Base-by-base conservation (phyloP, 23 red algal genomes). In the Cyanidiococcus yangmingshanensis region DNA sequence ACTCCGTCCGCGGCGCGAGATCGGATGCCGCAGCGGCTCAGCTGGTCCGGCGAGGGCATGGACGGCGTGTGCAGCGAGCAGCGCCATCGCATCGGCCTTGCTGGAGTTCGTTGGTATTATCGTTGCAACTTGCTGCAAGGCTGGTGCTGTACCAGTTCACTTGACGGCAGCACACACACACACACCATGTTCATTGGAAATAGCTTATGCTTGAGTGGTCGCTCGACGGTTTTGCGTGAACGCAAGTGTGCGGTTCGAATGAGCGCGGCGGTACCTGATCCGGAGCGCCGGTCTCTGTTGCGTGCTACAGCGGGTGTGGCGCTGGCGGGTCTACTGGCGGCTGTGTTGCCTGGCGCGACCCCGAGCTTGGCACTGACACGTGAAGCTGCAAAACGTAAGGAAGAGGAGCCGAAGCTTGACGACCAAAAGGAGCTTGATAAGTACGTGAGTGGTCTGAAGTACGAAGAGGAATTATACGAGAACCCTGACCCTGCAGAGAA, bases 401-500 rank as follows among this genome's bases (percentile, higher is more conserved):
- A 71, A 35, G 63, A 71, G 27, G 63, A 7, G 7, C 21, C 63
- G 63, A 71, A 71, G 32, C 7, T 35, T 25, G 63, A 71, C 32
- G 63, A 71, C n/a, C 3, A 32, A 29, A 71, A 71, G 63, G 63
- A 71, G 63, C 32, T 71, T 7, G n/a, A 71, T 7, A 71, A 71
- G 32, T 35, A 71, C n/a, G 63, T 35, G 12, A 35, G 32, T 7
- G 21, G n/a, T 29, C 21, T 71, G n/a, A 71, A 71, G 63, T 71
- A 71, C 63, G 63, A 71, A 7, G 63, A 71, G 63, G 63, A 71
- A 29, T 29, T 71, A 2, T 71, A 71, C 63, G 63, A 25, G 7
- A 71, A 71, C 63, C 63, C 63, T 12, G 63, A 71, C 63, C n/a
- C 63, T 25, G 63, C 63, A 7, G 63, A 71, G 63, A 71, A 71